Evolutionary conservation across 78 protist genomes (phyloP).

Genomic region (Planoprotostelium fungivorum): DNA sequence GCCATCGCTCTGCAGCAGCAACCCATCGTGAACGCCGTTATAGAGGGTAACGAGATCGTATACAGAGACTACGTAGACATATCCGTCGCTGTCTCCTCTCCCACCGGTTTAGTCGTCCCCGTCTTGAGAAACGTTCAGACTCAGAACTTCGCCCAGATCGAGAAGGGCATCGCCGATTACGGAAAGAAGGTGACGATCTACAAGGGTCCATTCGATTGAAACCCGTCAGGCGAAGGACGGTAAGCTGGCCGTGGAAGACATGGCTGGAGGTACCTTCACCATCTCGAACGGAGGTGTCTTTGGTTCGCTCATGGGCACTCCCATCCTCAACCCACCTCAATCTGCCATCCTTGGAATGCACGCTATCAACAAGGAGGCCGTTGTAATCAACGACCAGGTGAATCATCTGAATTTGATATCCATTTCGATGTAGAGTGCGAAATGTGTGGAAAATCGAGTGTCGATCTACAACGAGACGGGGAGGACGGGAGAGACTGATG

Average conservation of each 20-base stretch:
- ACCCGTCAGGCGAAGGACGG: slow-evolving; percentile 71
- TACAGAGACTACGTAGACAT: slow-evolving; percentile 90
- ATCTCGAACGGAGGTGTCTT: slow-evolving; percentile 97
- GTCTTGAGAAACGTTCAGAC: slow-evolving; percentile 85
- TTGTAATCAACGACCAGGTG: slow-evolving; percentile 75
- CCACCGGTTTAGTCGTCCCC: slow-evolving; percentile 91
- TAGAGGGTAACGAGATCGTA: slow-evolving; percentile 83
- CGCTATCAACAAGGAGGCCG: slow-evolving; percentile 77
- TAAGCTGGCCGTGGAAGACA: slow-evolving; percentile 89
- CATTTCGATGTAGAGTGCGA: neutral
- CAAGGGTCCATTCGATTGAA: neutral
- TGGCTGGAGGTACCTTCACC: slow-evolving; percentile 98
- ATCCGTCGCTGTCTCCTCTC: slow-evolving; percentile 94
- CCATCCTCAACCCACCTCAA: slow-evolving; percentile 97
- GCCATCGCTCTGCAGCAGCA: slow-evolving; percentile 81
- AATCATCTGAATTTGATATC: neutral
- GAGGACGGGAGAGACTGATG: slow-evolving; percentile 4
- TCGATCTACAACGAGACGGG: no score
- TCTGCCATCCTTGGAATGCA: slow-evolving; percentile 93
- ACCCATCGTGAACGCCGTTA: slow-evolving; percentile 82
- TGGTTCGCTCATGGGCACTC: slow-evolving; percentile 94
- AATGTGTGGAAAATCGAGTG: neutral
- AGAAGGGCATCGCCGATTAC: slow-evolving; percentile 67
- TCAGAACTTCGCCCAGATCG: slow-evolving; percentile 82
- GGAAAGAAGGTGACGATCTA: slow-evolving; percentile 33